phyloP scores from a whole-genome alignment of 805 yeast species.

The Jamesozyma hellenica region DNA sequence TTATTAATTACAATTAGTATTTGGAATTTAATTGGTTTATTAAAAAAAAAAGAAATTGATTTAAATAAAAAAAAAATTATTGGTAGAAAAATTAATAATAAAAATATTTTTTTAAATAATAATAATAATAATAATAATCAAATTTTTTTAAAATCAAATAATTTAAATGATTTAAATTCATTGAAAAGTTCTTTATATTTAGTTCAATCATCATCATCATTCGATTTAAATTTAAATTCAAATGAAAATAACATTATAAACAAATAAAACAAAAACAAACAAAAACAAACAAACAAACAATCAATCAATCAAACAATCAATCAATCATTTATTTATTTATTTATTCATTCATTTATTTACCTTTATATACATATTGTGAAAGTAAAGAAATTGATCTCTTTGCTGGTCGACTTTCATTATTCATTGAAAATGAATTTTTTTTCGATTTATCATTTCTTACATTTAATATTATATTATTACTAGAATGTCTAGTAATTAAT shows the following conservation, averaged over 20 bases:
- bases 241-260: no score
- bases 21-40: slow-evolving; percentile 27
- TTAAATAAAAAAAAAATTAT: slow-evolving; percentile 22
- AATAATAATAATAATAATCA: neutral
- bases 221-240: neutral
- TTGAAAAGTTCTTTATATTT: no score
- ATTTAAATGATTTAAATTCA: neutral
- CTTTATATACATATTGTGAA: slow-evolving; percentile 16
- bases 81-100: slow-evolving; percentile 26
- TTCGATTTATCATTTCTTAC: neutral
- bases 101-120: slow-evolving; percentile 22
- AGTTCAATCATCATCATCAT: neutral
- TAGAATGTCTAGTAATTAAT: no score
- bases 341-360: slow-evolving; percentile 1
- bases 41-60: slow-evolving; percentile 21
- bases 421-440: no score
- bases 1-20: slow-evolving; percentile 24
- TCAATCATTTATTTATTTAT: neutral
- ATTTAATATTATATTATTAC: neutral
- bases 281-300: no score
- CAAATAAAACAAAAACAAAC: no score
- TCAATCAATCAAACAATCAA: no score
- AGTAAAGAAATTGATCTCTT: slow-evolving; percentile 14
- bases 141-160: no score
- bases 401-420: slow-evolving; percentile 1